Evolutionary conservation across 164 flowering plant genomes (phyloP).

Genomic region (Vitis rupestris): DNA sequence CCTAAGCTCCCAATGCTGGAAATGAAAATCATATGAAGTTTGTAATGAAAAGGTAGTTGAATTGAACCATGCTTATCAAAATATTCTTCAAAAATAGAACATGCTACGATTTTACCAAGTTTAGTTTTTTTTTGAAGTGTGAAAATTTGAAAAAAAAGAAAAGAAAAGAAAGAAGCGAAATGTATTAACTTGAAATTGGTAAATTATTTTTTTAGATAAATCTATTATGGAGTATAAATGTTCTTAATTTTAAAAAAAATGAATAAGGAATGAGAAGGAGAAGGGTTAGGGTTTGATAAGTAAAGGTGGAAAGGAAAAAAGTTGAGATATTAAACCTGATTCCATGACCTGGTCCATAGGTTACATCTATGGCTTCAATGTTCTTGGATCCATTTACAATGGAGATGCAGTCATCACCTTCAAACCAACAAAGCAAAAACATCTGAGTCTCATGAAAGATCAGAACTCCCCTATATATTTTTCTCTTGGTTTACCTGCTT

Average conservation of each 20-base stretch:
- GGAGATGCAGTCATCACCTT: slow-evolving; percentile 74
- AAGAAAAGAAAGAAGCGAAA: too few relatives aligned
- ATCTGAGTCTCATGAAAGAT: neutral
- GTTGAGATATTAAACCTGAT: slow-evolving; percentile 39
- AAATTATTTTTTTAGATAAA: too few relatives aligned
- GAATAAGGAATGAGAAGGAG: too few relatives aligned
- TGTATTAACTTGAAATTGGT: too few relatives aligned
- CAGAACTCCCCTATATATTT: neutral
- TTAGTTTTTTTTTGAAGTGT: too few relatives aligned
- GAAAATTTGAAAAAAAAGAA: too few relatives aligned
- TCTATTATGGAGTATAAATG: too few relatives aligned
- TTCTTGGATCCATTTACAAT: slow-evolving; percentile 56
- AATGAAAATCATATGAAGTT: neutral
- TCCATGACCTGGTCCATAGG: slow-evolving; percentile 87
- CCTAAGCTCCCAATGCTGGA: slow-evolving; percentile 73
- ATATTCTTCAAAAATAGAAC: too few relatives aligned
- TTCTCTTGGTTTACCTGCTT: slow-evolving; percentile 49
- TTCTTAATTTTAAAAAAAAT: too few relatives aligned
- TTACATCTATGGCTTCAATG: slow-evolving; percentile 38
- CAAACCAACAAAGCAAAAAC: neutral
- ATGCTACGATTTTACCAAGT: too few relatives aligned
- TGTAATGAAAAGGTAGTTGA: too few relatives aligned
- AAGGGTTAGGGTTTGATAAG: neutral
- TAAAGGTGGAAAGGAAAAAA: neutral
- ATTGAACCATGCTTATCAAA: too few relatives aligned